A percentile compares a stretch with the other conserved stretches of the same genome.
These are phyloP conservation scores for Beauveria asiatica DNA, from an alignment of 2,329 filamentous ascomycete genomes.

Conservation along the genomic window DNA sequence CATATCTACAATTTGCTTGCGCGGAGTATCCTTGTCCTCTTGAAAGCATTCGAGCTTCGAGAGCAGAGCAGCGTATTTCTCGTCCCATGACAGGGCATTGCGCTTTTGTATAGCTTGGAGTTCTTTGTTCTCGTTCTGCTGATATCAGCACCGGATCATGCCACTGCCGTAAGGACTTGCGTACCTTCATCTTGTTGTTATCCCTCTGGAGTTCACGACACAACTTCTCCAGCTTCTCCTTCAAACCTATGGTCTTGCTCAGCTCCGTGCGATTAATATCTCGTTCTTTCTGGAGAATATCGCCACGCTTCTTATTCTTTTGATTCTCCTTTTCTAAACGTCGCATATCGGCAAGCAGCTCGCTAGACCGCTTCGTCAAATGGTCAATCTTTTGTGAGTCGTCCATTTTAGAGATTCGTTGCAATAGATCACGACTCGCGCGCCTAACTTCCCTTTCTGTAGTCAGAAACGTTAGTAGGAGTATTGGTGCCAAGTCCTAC, in stretches of 20 bases:
- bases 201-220: slow-evolving; percentile 91
- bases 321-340: slow-evolving; percentile 86
- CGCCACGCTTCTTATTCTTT: slow-evolving; percentile 92
- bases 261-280: slow-evolving; percentile 82
- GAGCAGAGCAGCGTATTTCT: slow-evolving; percentile 71
- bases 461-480: slow-evolving; percentile 15
- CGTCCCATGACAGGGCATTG: slow-evolving; percentile 75
- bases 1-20: slow-evolving; percentile 72
- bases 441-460: slow-evolving; percentile 89
- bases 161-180: slow-evolving; percentile 14
- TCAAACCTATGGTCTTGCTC: slow-evolving; percentile 81
- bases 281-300: slow-evolving; percentile 93
- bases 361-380: slow-evolving; percentile 82
- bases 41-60: slow-evolving; percentile 83
- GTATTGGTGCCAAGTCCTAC: background rate
- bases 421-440: slow-evolving; percentile 82
- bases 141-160: slow-evolving; percentile 17
- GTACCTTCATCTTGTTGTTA: slow-evolving; percentile 95
- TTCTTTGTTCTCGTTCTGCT: slow-evolving; percentile 82
- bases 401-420: slow-evolving; percentile 84
- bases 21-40: slow-evolving; percentile 74
- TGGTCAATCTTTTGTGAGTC: slow-evolving; percentile 87
- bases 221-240: slow-evolving; percentile 94
- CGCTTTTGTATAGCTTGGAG: slow-evolving; percentile 78
- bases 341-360: slow-evolving; percentile 91